phyloP scores from a whole-genome alignment of 192 early-diverging fungal genomes.

The Chytriomyces sp. region DNA sequence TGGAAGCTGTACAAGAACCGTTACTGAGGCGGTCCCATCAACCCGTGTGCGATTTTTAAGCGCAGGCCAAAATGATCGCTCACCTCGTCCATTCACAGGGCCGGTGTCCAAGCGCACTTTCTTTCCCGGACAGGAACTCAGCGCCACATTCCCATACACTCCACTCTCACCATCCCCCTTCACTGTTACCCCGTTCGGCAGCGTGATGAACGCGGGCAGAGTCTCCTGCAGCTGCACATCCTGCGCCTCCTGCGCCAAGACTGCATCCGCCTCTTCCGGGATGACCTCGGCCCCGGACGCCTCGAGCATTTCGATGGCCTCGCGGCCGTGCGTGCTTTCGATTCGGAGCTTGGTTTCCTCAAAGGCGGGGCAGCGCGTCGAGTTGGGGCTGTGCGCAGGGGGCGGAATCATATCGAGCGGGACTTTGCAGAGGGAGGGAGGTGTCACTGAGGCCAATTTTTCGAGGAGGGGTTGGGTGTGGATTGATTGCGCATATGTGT shows the following conservation, averaged over 20 bases:
- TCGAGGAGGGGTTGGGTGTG: too few species aligned
- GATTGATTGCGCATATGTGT: too few species aligned
- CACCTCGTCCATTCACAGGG: constrained; percentile 64
- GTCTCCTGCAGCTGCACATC: background rate
- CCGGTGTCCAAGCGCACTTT: constrained; percentile 70
- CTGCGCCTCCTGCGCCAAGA: background rate
- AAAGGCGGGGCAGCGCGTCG: background rate
- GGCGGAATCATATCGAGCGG: too few species aligned
- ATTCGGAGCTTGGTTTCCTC: background rate
- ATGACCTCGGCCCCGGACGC: background rate
- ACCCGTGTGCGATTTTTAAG: background rate
- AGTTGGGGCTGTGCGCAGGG: background rate
- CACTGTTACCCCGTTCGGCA: constrained; percentile 14
- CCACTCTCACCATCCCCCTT: background rate
- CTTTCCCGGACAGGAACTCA: constrained; percentile 78
- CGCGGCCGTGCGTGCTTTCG: constrained; percentile 13
- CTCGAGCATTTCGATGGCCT: constrained; percentile 12
- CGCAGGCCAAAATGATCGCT: background rate
- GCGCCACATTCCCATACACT: constrained; percentile 62
- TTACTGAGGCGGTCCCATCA: too few species aligned
- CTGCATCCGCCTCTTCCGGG: background rate
- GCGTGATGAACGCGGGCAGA: background rate
- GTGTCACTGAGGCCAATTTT: too few species aligned
- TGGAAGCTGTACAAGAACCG: constrained; percentile 52
- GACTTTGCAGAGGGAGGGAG: too few species aligned